Base-by-base conservation (phyloP, 2,329 filamentous ascomycete genomes). In the Trichoderma sp. region DNA sequence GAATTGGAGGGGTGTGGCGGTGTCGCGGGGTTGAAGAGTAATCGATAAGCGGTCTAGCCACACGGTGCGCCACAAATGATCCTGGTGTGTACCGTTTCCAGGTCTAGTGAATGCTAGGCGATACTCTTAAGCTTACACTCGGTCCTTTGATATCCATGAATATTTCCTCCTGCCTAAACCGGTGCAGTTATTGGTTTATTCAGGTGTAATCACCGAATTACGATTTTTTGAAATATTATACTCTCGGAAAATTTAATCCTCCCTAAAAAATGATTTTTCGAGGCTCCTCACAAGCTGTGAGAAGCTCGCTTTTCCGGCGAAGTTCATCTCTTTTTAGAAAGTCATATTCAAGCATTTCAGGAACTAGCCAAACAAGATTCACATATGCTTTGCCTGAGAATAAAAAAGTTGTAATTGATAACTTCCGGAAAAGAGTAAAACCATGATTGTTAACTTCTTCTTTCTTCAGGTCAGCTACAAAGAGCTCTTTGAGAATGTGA, bases 231-330 rank as follows among this genome's bases (percentile, higher is more conserved):
- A n/a, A 43, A 43, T 2, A n/a, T 10, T 19, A 19, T n/a, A 43
- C 7, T n/a, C n/a, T 24, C 47, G 21, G 47, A 24, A 24, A 49
- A 24, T 24, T 49, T 24, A 13, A 11, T 47, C 8, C 7, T 7
- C 13, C 2, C 11, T 13, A 13, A n/a, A 64, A 68, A 55, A 78
- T 78, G 76, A 71, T 72, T 47, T 69, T 72, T 4, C 68, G 71
- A 33, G 69, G 74, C 29, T 65, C 68, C 43, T 62, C 59, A 21
- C 70, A 67, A 70, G 69, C 74, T 72, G 65, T 72, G 33, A 73
- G 71, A 69, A 74, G 73, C 70, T 61, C 53, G 52, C 53, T 64
- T 16, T 55, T 62, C 58, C 64, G 61, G 11, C 55, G 61, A 29
- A 37, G 52, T 24, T 14, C 24, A 37, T 37, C 67, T 43, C 37